Evolutionary conservation across 2,329 filamentous ascomycete genomes (phyloP).

Genomic region (Colletotrichum sp.): DNA sequence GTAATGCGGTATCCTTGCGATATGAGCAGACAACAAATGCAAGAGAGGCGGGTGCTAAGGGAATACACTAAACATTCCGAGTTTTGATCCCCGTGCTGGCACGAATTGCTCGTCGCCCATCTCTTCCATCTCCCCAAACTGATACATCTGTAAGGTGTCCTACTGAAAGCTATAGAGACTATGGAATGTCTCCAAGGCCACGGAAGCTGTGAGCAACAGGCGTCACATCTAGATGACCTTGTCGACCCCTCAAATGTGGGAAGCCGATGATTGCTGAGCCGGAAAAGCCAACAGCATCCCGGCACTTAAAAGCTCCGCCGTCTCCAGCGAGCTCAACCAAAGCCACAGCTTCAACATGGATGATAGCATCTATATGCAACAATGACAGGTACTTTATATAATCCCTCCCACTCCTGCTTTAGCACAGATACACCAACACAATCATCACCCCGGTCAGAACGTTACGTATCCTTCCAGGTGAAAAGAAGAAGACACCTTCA

Average conservation of each 20-base stretch:
- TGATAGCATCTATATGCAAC: not conserved
- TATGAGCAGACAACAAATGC: too few species aligned
- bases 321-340: rapidly evolving
- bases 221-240: not conserved
- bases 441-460: rapidly evolving
- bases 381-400: not conserved
- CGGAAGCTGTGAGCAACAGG: rapidly evolving
- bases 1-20: too few species aligned
- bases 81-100: too few species aligned
- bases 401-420: rapidly evolving
- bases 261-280: not conserved
- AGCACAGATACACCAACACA: rapidly evolving
- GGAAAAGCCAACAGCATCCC: rapidly evolving
- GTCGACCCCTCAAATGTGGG: not conserved
- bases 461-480: rapidly evolving
- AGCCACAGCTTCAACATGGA: not conserved
- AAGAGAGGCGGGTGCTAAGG: too few species aligned
- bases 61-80: too few species aligned
- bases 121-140: not conserved
- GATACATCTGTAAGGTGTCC: rapidly evolving
- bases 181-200: rapidly evolving
- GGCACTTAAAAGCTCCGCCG: not conserved
- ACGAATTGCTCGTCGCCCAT: rapidly evolving
- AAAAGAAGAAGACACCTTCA: rapidly evolving
- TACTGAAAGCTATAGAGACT: rapidly evolving